Evolutionary conservation across 1,139 yeast species (phyloP).

Genomic region (Hansenula sp.): DNA sequence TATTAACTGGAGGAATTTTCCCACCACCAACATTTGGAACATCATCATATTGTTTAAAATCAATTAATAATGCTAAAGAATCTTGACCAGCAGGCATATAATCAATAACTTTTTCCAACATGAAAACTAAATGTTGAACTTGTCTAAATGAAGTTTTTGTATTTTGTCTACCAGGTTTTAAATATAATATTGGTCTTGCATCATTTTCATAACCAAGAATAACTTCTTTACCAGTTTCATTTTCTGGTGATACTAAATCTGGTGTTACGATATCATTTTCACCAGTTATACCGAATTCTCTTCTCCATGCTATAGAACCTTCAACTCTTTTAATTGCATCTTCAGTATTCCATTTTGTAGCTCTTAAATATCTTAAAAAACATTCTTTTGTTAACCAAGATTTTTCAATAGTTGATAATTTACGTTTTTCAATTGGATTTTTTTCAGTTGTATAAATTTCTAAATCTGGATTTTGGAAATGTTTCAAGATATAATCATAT

Average conservation of each 20-base stretch:
- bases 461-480: slow-evolving; percentile 49
- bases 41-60: slow-evolving; percentile 68
- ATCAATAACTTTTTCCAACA: slow-evolving; percentile 86
- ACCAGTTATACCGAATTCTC: slow-evolving; percentile 78
- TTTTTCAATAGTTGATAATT: slow-evolving; percentile 57
- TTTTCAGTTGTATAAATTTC: slow-evolving; percentile 36
- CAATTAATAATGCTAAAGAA: slow-evolving; percentile 81
- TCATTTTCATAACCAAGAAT: slow-evolving; percentile 86
- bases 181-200: slow-evolving; percentile 82
- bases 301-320: slow-evolving; percentile 82
- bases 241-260: slow-evolving; percentile 63
- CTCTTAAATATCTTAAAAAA: slow-evolving; percentile 78
- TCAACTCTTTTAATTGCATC: slow-evolving; percentile 72
- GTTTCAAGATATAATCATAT: slow-evolving; percentile 52
- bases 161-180: slow-evolving; percentile 91
- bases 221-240: slow-evolving; percentile 84
- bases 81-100: slow-evolving; percentile 97
- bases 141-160: slow-evolving; percentile 83
- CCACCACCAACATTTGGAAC: slow-evolving; percentile 47
- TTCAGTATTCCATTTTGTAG: slow-evolving; percentile 79
- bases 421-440: slow-evolving; percentile 25
- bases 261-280: slow-evolving; percentile 51
- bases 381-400: slow-evolving; percentile 94
- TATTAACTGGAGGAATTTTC: slow-evolving; percentile 80
- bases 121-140: slow-evolving; percentile 87